Percentiles rank a stretch among this genome's conserved stretches.
These are phyloP conservation scores for Hypoxylon lenormandii DNA, from an alignment of 495 filamentous ascomycete species.

Conservation along the genomic window DNA sequence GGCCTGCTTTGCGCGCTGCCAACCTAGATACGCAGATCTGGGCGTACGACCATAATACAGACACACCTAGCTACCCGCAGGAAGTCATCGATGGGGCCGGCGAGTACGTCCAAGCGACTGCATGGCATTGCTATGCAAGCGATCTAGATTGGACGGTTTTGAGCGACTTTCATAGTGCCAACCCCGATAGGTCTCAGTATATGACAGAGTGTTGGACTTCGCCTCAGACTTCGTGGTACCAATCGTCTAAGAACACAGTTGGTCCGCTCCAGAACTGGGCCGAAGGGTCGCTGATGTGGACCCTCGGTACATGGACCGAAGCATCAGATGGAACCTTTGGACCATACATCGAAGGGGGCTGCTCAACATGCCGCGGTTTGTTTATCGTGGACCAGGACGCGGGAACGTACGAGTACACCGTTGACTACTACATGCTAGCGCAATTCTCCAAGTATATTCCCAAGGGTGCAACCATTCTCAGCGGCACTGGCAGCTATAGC, in stretches of 20 bases:
- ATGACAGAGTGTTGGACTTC: conserved; percentile 72
- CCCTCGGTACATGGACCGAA: conserved; percentile 68
- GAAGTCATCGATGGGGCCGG: conserved; percentile 60
- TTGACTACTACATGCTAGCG: conserved; percentile 69
- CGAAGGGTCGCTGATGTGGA: conserved; percentile 66
- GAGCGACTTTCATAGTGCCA: conserved; percentile 60
- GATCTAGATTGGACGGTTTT: conserved; percentile 64
- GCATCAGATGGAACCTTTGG: conserved; percentile 64
- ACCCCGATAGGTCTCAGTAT: conserved; percentile 63
- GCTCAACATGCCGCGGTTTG: conserved; percentile 62
- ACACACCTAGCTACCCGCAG: conserved; percentile 61
- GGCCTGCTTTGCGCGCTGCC: conserved; percentile 60
- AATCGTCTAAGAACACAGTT: conserved; percentile 66
- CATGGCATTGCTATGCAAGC: conserved; percentile 69
- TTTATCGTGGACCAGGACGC: conserved; percentile 58
- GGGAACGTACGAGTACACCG: conserved; percentile 59
- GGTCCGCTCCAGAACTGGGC: conserved; percentile 70
- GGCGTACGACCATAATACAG: conserved; percentile 71
- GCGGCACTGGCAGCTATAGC: conserved; percentile 62
- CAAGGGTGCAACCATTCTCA: conserved; percentile 61
- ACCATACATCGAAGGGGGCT: conserved; percentile 66
- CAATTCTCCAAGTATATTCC: conserved; percentile 70
- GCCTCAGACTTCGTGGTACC: conserved; percentile 59
- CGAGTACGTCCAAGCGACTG: conserved; percentile 61
- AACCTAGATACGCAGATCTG: conserved; percentile 61